A percentile compares a stretch with the other conserved stretches of the same genome.
Conservation (phyloP, 768 basidiomycete genomes). For the Russula virescens region DNA sequence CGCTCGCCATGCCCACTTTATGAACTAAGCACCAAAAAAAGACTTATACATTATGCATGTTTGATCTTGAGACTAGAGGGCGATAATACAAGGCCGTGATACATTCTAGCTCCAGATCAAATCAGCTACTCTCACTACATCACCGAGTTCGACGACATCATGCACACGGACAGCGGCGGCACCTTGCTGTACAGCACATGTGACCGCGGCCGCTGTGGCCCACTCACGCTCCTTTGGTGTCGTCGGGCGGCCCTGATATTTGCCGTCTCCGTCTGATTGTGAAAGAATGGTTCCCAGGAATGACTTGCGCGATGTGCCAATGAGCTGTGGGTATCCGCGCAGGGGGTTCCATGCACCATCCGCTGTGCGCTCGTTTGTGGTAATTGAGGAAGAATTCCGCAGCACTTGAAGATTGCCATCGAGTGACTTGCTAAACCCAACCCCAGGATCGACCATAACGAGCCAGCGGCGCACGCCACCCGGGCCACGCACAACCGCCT, state of each 20-base stretch:
- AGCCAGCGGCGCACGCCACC: constrained; percentile 83
- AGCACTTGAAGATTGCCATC: constrained; percentile 70
- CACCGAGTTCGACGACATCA: constrained; percentile 64
- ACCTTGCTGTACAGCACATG: constrained; percentile 69
- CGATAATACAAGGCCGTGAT: not conserved
- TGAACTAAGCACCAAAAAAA: constrained; percentile 12
- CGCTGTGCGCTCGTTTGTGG: constrained; percentile 33
- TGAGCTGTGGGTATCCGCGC: constrained; percentile 56
- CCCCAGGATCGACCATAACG: constrained; percentile 84
- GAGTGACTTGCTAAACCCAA: constrained; percentile 89
- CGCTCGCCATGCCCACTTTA: constrained; percentile 13
- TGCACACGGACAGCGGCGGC: constrained; percentile 77
- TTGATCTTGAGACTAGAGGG: not conserved
- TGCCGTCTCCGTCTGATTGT: constrained; percentile 35
- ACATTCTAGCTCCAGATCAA: constrained; percentile 28
- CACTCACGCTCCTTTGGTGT: constrained; percentile 60
- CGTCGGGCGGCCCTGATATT: constrained; percentile 47
- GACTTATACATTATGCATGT: not conserved
- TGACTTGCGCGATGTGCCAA: constrained; percentile 80
- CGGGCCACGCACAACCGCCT: constrained; percentile 53
- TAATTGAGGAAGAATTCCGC: constrained; percentile 43
- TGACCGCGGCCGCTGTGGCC: constrained; percentile 75
- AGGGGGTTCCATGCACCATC: constrained; percentile 41
- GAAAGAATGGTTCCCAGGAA: constrained; percentile 69
- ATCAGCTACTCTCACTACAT: constrained; percentile 63